Evolutionary conservation across 1,139 yeast species (phyloP).

Genomic region (Suhomyces bolitotheri): DNA sequence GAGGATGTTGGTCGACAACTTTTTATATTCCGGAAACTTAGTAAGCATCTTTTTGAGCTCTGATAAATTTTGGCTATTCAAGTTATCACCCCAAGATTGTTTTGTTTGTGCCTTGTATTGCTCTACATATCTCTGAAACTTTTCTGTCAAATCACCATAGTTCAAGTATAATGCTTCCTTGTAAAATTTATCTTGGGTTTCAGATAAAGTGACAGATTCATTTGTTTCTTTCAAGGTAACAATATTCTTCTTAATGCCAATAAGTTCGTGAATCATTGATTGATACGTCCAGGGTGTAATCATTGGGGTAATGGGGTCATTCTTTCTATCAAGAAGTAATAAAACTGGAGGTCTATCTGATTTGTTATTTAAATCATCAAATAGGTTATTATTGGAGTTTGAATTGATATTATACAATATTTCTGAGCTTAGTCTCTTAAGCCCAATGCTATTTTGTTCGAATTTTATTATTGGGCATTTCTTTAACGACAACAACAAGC

Average conservation of each 20-base stretch:
- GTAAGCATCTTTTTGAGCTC: slow-evolving; percentile 91
- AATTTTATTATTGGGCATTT: slow-evolving; percentile 76
- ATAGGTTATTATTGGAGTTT: slow-evolving; percentile 57
- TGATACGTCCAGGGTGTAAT: slow-evolving; percentile 97
- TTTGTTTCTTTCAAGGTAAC: slow-evolving; percentile 59
- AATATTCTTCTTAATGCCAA: slow-evolving; percentile 79
- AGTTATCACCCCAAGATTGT: slow-evolving; percentile 56
- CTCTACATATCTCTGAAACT: slow-evolving; percentile 81
- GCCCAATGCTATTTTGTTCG: slow-evolving; percentile 67
- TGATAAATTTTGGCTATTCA: slow-evolving; percentile 66
- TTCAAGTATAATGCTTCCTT: slow-evolving; percentile 80
- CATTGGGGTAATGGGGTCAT: slow-evolving; percentile 91
- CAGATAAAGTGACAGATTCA: slow-evolving; percentile 56
- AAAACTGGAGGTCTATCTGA: slow-evolving; percentile 74
- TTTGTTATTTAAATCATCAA: slow-evolving; percentile 58
- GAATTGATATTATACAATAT: slow-evolving; percentile 59
- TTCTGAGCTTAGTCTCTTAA: slow-evolving; percentile 68
- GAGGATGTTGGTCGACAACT: slow-evolving; percentile 83
- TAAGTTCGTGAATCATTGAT: slow-evolving; percentile 92
- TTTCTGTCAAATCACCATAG: slow-evolving; percentile 92
- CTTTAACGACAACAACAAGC: slow-evolving; percentile 71
- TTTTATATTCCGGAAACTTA: slow-evolving; percentile 89
- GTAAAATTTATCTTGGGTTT: slow-evolving; percentile 69
- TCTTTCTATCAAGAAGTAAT: slow-evolving; percentile 77
- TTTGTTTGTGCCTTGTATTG: slow-evolving; percentile 81